A percentile compares a stretch with the other conserved stretches of the same genome.
These are phyloP conservation scores for Dipteronia dyeriana DNA, from an alignment of 345 rosid species.

Conservation along the genomic window DNA sequence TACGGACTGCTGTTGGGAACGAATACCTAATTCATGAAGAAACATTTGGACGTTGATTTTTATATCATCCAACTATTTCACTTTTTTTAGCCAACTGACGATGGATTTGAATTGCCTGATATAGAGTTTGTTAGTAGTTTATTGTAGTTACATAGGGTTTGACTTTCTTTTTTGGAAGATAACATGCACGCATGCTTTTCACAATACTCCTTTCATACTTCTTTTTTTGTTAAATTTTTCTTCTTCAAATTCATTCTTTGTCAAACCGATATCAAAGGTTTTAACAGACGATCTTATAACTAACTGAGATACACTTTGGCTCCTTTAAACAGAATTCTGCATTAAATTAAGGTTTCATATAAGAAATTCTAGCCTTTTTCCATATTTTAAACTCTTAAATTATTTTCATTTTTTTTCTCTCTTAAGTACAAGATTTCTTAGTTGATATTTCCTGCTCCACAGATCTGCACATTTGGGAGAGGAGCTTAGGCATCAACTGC, in stretches of 20 bases:
- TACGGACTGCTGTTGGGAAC: not conserved
- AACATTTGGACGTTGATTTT: not conserved
- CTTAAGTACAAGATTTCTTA: not conserved
- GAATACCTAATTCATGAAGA: not conserved
- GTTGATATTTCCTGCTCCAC: constrained; percentile 15
- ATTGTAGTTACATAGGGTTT: too few species aligned
- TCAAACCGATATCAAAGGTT: not conserved
- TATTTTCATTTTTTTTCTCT: not conserved
- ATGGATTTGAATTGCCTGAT: not conserved
- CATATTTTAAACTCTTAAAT: not conserved
- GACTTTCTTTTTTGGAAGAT: not conserved
- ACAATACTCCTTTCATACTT: not conserved
- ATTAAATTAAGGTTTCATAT: too few species aligned
- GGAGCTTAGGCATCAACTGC: constrained; percentile 59
- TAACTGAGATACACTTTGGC: not conserved
- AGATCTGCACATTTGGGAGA: constrained; percentile 72
- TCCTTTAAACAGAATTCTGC: not conserved
- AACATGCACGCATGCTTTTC: not conserved
- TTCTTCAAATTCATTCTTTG: not conserved
- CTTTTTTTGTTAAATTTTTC: not conserved
- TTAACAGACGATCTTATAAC: not conserved
- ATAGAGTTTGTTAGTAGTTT: not conserved
- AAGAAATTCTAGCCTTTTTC: not conserved
- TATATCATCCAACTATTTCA: not conserved
- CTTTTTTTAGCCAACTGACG: not conserved